Conservation (phyloP, 177 flowering plant genomes). For the Tripterygium wilfordii region DNA sequence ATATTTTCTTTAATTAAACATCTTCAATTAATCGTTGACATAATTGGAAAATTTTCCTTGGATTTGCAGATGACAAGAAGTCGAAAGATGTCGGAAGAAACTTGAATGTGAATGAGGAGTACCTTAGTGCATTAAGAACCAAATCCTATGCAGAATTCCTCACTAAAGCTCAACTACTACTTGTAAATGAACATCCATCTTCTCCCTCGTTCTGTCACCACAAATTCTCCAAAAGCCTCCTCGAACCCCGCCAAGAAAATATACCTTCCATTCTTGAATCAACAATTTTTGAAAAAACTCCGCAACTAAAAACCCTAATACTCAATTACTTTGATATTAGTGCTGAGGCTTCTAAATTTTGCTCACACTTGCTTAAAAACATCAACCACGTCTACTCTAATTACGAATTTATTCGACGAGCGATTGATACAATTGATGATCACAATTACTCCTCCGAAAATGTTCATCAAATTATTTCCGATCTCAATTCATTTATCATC, state of each 20-base stretch:
- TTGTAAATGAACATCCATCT: slow-evolving; percentile 19
- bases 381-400: slow-evolving; percentile 31
- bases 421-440: slow-evolving; percentile 21
- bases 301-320: slow-evolving; percentile 36
- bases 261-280: slow-evolving; percentile 38
- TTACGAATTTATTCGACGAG: slow-evolving; percentile 26
- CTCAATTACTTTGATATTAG: slow-evolving; percentile 47
- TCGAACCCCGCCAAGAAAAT: slow-evolving; percentile 54
- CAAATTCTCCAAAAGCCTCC: slow-evolving; percentile 32
- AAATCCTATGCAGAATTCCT: slow-evolving; percentile 51
- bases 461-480: slow-evolving; percentile 11
- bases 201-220: slow-evolving; percentile 12
- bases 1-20: too few species aligned
- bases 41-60: not conserved
- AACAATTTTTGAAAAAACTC: slow-evolving; percentile 21
- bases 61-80: slow-evolving; percentile 20
- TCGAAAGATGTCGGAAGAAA: slow-evolving; percentile 14
- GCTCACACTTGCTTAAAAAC: slow-evolving; percentile 42
- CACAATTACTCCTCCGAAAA: slow-evolving; percentile 14
- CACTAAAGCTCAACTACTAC: slow-evolving; percentile 36
- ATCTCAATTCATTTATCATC: slow-evolving; percentile 23
- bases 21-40: too few species aligned
- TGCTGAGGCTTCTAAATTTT: slow-evolving; percentile 56
- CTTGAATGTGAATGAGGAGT: slow-evolving; percentile 52
- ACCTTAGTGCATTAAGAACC: slow-evolving; percentile 47